These are phyloP conservation scores for Triglochin maritima DNA, from an alignment of 106 monocot genomes.

Conservation along the genomic window DNA sequence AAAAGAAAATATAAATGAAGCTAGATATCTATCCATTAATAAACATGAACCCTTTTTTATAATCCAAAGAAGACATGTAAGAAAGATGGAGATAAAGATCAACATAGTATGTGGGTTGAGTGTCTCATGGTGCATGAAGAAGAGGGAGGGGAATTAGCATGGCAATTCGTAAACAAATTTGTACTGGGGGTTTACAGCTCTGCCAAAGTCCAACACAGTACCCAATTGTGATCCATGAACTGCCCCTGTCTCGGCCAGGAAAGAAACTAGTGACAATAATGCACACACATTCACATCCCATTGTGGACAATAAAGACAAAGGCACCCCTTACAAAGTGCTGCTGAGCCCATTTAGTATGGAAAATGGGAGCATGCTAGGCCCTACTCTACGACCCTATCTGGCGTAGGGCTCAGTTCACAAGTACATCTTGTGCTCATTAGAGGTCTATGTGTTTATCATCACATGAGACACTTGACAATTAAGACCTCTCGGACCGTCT, in stretches of 20 bases:
- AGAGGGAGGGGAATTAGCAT: no score
- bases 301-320: slow-evolving; percentile 8
- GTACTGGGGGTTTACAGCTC: no score
- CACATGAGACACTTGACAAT: neutral
- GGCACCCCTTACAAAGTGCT: slow-evolving; percentile 15
- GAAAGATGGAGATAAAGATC: no score
- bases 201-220: neutral
- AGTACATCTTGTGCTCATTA: slow-evolving; percentile 8
- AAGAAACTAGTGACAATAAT: neutral
- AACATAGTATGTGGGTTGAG: no score
- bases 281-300: neutral
- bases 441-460: neutral
- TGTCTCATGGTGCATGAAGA: no score
- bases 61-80: no score
- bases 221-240: neutral
- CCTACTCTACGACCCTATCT: slow-evolving; percentile 5
- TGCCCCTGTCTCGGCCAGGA: neutral
- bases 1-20: no score
- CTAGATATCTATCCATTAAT: no score
- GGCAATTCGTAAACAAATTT: no score
- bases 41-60: no score
- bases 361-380: slow-evolving; percentile 4
- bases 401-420: neutral
- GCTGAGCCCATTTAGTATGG: neutral
- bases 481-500: neutral